Conservation (phyloP, 2,329 filamentous ascomycete species). For the Xylariales sp. region DNA sequence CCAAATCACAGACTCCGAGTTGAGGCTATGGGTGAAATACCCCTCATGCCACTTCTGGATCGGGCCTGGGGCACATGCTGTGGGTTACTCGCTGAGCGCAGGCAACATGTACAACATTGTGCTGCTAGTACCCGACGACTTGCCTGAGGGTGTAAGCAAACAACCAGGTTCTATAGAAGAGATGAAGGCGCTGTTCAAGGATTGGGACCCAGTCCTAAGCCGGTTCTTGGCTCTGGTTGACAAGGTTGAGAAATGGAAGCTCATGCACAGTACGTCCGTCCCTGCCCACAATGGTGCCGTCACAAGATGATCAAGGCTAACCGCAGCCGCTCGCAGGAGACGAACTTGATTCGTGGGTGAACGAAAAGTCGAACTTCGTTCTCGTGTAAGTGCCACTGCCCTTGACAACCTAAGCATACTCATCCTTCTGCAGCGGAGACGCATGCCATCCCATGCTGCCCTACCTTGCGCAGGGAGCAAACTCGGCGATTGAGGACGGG, state of each 20-base stretch:
- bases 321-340: no score
- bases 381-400: constrained; percentile 32
- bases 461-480: constrained; percentile 61
- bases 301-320: no score
- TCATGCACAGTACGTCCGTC: constrained; percentile 49
- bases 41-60: constrained; percentile 58
- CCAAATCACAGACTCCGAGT: constrained; percentile 44
- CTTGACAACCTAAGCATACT: neutral
- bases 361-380: constrained; percentile 44
- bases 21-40: constrained; percentile 48
- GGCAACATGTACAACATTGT: constrained; percentile 63
- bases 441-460: constrained; percentile 62
- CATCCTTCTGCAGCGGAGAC: constrained; percentile 42
- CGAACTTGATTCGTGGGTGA: constrained; percentile 52
- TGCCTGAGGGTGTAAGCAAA: constrained; percentile 48
- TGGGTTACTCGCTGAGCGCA: constrained; percentile 56
- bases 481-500: constrained; percentile 63
- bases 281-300: no score
- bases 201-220: constrained; percentile 58
- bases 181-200: constrained; percentile 54
- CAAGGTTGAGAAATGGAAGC: constrained; percentile 63
- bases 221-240: constrained; percentile 45
- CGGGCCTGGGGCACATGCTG: constrained; percentile 56
- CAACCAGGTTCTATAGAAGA: constrained; percentile 52
- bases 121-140: constrained; percentile 58